These are phyloP conservation scores for Carex parvula DNA, from an alignment of 176 grass and related monocot species.

Conservation along the genomic window DNA sequence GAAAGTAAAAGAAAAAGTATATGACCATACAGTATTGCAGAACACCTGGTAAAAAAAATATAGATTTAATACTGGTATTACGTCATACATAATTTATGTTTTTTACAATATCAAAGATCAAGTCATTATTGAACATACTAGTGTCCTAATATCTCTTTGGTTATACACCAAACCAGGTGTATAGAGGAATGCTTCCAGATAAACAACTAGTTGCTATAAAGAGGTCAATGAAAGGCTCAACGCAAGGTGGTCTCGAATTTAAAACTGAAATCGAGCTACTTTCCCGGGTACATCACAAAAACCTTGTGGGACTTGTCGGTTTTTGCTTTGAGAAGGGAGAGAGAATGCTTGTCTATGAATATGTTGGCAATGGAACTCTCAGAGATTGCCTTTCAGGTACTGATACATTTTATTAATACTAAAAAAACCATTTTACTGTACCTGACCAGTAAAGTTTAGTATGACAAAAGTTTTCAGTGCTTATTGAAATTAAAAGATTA, in stretches of 20 bases:
- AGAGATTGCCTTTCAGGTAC: conserved; percentile 66
- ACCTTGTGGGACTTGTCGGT: conserved; percentile 72
- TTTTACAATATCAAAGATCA: background rate
- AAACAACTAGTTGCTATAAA: conserved; percentile 74
- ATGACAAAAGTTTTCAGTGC: background rate
- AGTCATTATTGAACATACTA: background rate
- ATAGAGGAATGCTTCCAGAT: conserved; percentile 63
- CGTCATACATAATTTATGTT: background rate
- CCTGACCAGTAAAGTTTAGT: background rate
- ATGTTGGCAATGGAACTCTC: conserved; percentile 63
- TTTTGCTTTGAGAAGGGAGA: conserved; percentile 91
- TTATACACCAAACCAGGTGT: conserved; percentile 42
- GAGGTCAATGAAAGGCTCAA: conserved; percentile 70
- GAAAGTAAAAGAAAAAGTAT: background rate
- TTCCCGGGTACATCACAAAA: conserved; percentile 85
- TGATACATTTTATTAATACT: conserved; percentile 1
- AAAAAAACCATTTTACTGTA: background rate
- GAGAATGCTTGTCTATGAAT: conserved; percentile 84
- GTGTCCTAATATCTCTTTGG: conserved; percentile 11
- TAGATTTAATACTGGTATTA: background rate
- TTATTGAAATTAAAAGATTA: background rate
- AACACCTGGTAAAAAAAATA: no score
- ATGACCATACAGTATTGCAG: background rate
- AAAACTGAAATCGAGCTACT: conserved; percentile 94
- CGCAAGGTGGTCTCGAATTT: conserved; percentile 81